These are phyloP conservation scores for Lactifluus pinguis DNA, from an alignment of 768 basidiomycete species.

Conservation along the genomic window DNA sequence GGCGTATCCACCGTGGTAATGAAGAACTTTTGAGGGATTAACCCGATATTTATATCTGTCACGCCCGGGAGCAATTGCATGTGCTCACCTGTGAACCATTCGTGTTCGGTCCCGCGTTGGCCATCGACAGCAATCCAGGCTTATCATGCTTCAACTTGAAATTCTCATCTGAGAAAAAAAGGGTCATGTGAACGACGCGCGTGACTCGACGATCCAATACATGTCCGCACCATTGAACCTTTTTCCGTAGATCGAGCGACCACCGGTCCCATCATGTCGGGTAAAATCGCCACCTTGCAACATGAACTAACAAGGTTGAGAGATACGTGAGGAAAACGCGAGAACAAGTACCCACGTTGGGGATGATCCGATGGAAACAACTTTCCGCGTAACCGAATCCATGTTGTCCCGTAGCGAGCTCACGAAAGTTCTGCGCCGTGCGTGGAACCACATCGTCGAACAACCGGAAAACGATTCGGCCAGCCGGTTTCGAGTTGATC, in stretches of 20 bases:
- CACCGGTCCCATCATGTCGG: constrained; percentile 29
- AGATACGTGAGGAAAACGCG: no score
- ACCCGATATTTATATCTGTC: no score
- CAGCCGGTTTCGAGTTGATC: constrained; percentile 50
- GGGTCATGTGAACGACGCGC: neutral
- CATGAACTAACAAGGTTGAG: constrained; percentile 25
- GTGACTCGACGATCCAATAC: neutral
- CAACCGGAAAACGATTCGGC: constrained; percentile 75
- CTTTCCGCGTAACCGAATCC: constrained; percentile 67
- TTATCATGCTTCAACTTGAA: constrained; percentile 31
- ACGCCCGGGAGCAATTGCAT: no score
- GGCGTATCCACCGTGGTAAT: constrained; percentile 30
- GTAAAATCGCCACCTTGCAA: constrained; percentile 35
- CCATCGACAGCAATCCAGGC: constrained; percentile 39
- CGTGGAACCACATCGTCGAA: constrained; percentile 77
- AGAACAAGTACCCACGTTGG: constrained; percentile 24
- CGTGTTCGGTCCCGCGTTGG: constrained; percentile 42
- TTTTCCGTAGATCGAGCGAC: constrained; percentile 32
- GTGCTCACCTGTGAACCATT: constrained; percentile 38
- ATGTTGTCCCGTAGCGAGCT: constrained; percentile 57
- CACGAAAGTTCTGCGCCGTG: constrained; percentile 75
- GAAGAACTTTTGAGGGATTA: constrained; percentile 27
- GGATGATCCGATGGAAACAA: constrained; percentile 53
- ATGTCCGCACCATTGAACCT: constrained; percentile 25
- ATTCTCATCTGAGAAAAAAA: constrained; percentile 29